Base-by-base conservation (phyloP, 2,329 filamentous ascomycete species). In the Fusarium nanum region DNA sequence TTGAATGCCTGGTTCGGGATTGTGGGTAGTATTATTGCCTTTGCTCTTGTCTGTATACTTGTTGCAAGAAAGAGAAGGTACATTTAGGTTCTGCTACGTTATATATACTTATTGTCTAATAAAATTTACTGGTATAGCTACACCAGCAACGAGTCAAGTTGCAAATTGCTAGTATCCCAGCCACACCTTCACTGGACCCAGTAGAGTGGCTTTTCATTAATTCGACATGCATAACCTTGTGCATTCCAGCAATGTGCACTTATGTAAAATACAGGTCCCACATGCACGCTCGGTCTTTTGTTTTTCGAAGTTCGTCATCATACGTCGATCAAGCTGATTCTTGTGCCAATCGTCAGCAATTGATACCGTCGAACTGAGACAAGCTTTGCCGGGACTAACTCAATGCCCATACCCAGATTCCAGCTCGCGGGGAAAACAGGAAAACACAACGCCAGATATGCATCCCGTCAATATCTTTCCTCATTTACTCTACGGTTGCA, bases 1-100 rank as follows among this genome's bases (percentile, higher is more conserved):
- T 84, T 94, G 28, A 79, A 52, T 23, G 47, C 67, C 22, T 70
- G 66, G 53, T 70, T 70, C 22, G 32, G 67, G 25, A 70, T 70
- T 42, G 59, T 70, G 22, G 42, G 67, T 18, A 81, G 82, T 57
- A 86, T 94, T 70, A 75, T 87, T 18, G 66, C 81, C n/a, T 85
- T 90, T 41, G 40, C 40, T 20, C 5, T 22, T 14, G 7, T 4
- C 3, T 41, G 40, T 41, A n/a, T 41, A 20, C n/a, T 41, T 3
- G 1, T 41, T 14, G 40, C 40, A 5, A 41, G 4, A 5, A n/a
- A n/a, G 40, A 41, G 20, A 13, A n/a, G 40, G 40, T 41, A 41
- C 1, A 41, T 41, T 3, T 41, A 41, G 28, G 0, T 30, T 30
- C 28, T 30, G 28, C 3, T 2, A 30, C 3, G 7, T 30, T 30